Base-by-base conservation (phyloP, 75 land plant species). In the Pinus taeda region DNA sequence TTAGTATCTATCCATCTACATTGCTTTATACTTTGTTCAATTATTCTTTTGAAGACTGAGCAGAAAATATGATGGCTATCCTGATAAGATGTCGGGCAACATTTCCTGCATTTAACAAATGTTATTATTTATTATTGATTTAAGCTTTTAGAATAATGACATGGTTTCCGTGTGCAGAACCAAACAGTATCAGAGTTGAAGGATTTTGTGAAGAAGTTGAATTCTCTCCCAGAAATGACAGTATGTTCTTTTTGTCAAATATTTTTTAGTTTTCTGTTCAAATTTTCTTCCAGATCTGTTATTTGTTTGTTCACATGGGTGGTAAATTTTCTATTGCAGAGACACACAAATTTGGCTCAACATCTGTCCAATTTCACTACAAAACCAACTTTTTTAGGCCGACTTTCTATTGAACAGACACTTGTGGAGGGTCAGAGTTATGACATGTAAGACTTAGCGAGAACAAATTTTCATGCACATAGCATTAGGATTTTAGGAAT, bases 131-230 rank as follows among this genome's bases (percentile, higher is more conserved):
- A n/a, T 69, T 69, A 36, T 66, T 17, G 30, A 37, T 45, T 36
- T 67, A 37, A 69, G 53, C n/a, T 49, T 26, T 26, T 42, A 69
- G 72, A 42, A 33, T 3, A 1, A 20, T 20, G 18, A 9, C 39
- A 21, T 69, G 53, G 39, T 69, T 69, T 69, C 72, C 20, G 8
- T 42, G 49, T 82, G 78, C 94, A 95, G 86, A 83, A 71, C 29
- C 94, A 92, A 73, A 74, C 87, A n/a, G 92, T 96, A 45, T 94
- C 97, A 69, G 97, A 96, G 69, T 74, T 96, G 69, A 94, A 94
- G 83, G 96, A 96, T 79, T 96, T 94, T 82, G 97, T 96, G 70
- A 94, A 94, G 82, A 96, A 92, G 88, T 83, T 96, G 65, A 93
- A 90, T 67, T 92, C 90, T 33, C 87, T 97, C 77, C 99, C 99